These are phyloP conservation scores for Aspergillus neoniger DNA, from an alignment of 2,329 filamentous ascomycete genomes.

Conservation along the genomic window DNA sequence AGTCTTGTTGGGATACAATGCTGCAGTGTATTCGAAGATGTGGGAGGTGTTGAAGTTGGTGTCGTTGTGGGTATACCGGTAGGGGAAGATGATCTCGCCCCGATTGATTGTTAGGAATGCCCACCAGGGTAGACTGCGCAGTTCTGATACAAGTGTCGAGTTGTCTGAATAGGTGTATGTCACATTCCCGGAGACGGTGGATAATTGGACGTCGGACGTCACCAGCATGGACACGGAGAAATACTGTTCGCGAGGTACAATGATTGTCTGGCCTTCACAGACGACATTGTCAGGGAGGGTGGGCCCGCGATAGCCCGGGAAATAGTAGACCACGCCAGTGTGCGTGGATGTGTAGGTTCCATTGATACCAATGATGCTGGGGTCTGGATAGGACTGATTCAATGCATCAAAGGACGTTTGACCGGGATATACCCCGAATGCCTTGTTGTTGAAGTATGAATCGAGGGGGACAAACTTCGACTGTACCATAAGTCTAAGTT, in stretches of 20 bases:
- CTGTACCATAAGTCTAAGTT: background rate
- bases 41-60: conserved; percentile 8
- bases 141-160: background rate
- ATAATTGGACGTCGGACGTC: background rate
- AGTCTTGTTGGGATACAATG: background rate
- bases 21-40: conserved; percentile 6
- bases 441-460: conserved; percentile 5
- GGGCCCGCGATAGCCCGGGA: background rate
- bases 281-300: background rate
- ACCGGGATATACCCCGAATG: background rate
- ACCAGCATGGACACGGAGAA: conserved; percentile 1
- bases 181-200: conserved; percentile 2
- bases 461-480: background rate
- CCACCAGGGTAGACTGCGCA: conserved; percentile 4
- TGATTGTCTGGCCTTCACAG: conserved; percentile 3
- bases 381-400: conserved; percentile 1
- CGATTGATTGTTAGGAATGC: conserved; percentile 7
- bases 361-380: background rate
- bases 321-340: background rate
- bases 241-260: background rate
- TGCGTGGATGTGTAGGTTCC: background rate
- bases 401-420: background rate
- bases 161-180: conserved; percentile 1
- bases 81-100: conserved; percentile 5
- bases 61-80: background rate